Base-by-base conservation (phyloP, 2,329 filamentous ascomycete species). In the Leptographium flavum region DNA sequence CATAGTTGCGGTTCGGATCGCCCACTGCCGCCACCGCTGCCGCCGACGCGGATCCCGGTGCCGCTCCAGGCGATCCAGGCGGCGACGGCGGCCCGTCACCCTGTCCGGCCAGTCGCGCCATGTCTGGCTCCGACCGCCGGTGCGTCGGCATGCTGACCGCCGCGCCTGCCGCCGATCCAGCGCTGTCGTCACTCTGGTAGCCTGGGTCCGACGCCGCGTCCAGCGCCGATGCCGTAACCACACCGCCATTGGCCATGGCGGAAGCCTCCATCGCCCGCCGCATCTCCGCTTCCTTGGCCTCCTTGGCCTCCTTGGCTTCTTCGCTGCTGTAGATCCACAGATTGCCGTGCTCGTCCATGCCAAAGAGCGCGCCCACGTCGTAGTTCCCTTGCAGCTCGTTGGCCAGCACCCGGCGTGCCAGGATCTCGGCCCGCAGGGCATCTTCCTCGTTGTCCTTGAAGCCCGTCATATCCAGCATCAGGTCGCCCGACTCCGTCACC, bases 271-370 rank as follows among this genome's bases (percentile, higher is more conserved):
- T 69, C 1, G 72, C 73, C 54, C 67, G 73, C 59, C 82, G 80
- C 66, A 81, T 81, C 28, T 90, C 90, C 7, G 84, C 83, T 55
- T 92, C 83, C 58, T 95, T 96, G 22, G 92, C 87, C 57, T 94
- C 88, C 61, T n/a, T n/a, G n/a, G 84, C 83, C 55, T 92, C 83
- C 58, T 95, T 96, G 22, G 92, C 87, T 57, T 94, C 88, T 61
- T 96, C 88, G 55, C 88, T 96, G 64, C 87, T 92, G 66, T 98
- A 98, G 53, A 98, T 96, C 90, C 92, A 96, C n/a, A 98, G 71
- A 56, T 98, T 98, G 7, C 92, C 92, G 48, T 92, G 79, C 57
- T 94, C 87, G 58, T 98, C 92, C 38, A 92, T 90, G 13, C 88
- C 92, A 55, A 98, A 94, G 27, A 98, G 71, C 2, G 90, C 83